Evolutionary conservation across 1,284 basidiomycete species (phyloP), one percentile per base, ranked within the genome.

Genomic region (Erythrobasidium hasegawianum): DNA sequence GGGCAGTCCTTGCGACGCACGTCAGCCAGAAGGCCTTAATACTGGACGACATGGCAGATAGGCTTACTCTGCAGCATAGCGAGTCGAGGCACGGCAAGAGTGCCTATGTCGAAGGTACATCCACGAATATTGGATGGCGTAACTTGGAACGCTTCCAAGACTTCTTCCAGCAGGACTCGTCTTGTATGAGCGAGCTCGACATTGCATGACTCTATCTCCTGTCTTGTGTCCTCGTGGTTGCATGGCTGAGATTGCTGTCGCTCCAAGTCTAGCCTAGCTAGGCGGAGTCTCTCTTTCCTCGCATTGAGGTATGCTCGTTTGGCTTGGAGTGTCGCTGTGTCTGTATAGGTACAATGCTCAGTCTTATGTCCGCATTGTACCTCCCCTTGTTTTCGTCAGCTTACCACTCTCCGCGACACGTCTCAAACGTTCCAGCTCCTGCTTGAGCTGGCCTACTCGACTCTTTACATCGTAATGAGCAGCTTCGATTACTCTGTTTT

Each of bases 81-180:
- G 10, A 64, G 40, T 22, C 40, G 18, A 3, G 61, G 61, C 4
- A 57, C 61, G 8, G 61, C 39, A 24, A 64, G 40, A 8, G n/a
- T 27, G 16, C 22, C 61, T n/a, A 64, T 64, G 18, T 64, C 52
- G 45, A 56, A 57, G 7, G 13, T 27, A 24, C 14, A 45, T 8
- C 61, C 54, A 2, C 24, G 26, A 8, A 20, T 22, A 18, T 39
- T 7, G 20, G 50, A 49, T 4, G n/a, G 52, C 13, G 13, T 16
- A 1, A 65, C 56, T 1, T 50, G 29, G 13, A 65, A 29, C 1
- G 62, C 62, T 41, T 65, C 62, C 47, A 65, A 14, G 16, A 65
- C 20, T 39, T 50, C 62, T 7, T 49, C 41, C 2, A 65, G 47
- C 27, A 65, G 62, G 4, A 65, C 50, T 20, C 56, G 41, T 22